phyloP scores from a whole-genome alignment of 176 grass and related monocot genomes.

The Poa annua region DNA sequence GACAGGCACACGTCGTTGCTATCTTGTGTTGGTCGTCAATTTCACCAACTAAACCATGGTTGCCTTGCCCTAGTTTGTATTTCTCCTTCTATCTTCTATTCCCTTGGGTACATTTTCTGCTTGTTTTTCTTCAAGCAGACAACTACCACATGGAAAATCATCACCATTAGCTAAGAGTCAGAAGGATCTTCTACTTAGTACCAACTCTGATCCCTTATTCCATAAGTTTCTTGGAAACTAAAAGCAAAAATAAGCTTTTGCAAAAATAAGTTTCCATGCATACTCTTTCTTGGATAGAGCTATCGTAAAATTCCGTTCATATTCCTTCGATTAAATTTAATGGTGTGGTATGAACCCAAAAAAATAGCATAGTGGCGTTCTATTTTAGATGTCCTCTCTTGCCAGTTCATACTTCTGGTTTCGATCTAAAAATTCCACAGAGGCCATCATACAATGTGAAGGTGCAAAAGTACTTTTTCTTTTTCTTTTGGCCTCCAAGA shows the following conservation, averaged over 20 bases:
- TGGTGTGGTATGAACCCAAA: background rate
- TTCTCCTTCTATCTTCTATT: background rate
- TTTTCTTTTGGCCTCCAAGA: background rate
- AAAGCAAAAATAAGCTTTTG: background rate
- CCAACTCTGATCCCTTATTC: background rate
- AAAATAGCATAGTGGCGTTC: background rate
- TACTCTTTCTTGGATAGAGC: background rate
- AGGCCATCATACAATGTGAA: slow-evolving; percentile 6
- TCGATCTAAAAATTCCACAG: background rate
- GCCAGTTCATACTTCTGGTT: background rate
- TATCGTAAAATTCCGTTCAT: background rate
- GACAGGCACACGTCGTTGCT: background rate
- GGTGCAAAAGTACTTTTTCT: background rate
- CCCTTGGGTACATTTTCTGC: background rate
- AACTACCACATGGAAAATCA: background rate
- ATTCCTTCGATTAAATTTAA: background rate
- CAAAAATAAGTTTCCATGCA: no score
- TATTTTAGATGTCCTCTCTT: background rate
- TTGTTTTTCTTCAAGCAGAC: slow-evolving; percentile 10
- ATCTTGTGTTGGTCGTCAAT: slow-evolving; percentile 1
- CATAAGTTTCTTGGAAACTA: background rate
- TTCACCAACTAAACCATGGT: slow-evolving; percentile 39
- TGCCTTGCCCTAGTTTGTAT: slow-evolving; percentile 31
- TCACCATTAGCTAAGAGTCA: background rate
- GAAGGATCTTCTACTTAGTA: background rate